A percentile compares a stretch with the other conserved stretches of the same genome.
Evolutionary conservation across 2,329 filamentous ascomycete genomes (phyloP).

Genomic region (Alternaria consortialis): DNA sequence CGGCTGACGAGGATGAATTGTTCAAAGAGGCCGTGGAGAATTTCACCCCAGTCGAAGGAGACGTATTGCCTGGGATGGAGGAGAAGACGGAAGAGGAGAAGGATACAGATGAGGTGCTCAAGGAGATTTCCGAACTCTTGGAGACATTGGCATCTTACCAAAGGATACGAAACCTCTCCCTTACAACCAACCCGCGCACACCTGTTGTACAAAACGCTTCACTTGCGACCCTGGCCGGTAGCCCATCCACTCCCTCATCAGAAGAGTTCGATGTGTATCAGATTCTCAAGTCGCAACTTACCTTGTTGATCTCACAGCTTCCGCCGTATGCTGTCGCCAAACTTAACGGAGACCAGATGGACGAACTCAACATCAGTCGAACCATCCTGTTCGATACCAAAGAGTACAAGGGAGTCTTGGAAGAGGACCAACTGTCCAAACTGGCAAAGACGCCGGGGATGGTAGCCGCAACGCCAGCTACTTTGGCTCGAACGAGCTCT

Average conservation of each 20-base stretch:
- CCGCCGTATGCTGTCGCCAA: slow-evolving; percentile 89
- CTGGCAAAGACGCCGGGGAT: slow-evolving; percentile 53
- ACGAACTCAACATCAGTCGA: slow-evolving; percentile 81
- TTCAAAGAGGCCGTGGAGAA: slow-evolving; percentile 52
- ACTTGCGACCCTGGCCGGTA: slow-evolving; percentile 63
- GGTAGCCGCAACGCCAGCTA: slow-evolving; percentile 38
- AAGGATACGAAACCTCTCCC: slow-evolving; percentile 76
- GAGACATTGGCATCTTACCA: slow-evolving; percentile 81
- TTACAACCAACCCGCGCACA: slow-evolving; percentile 72
- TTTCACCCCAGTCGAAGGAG: slow-evolving; percentile 43
- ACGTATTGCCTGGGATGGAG: slow-evolving; percentile 29
- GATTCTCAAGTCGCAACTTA: slow-evolving; percentile 76
- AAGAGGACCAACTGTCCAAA: slow-evolving; percentile 74
- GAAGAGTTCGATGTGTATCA: slow-evolving; percentile 71
- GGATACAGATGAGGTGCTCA: slow-evolving; percentile 73
- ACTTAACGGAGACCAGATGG: slow-evolving; percentile 84
- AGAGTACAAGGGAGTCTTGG: slow-evolving; percentile 80
- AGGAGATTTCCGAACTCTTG: slow-evolving; percentile 78
- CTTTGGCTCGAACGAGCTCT: slow-evolving; percentile 38
- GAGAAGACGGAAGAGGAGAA: slow-evolving; percentile 62
- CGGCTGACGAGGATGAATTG: slow-evolving; percentile 43
- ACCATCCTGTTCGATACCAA: slow-evolving; percentile 77
- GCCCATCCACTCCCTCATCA: slow-evolving; percentile 70
- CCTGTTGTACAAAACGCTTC: slow-evolving; percentile 73
- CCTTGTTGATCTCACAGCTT: slow-evolving; percentile 75